Evolutionary conservation across 441 rosid species (phyloP), one percentile per base, ranked within the genome.

Genomic region (Erodium texanum): DNA sequence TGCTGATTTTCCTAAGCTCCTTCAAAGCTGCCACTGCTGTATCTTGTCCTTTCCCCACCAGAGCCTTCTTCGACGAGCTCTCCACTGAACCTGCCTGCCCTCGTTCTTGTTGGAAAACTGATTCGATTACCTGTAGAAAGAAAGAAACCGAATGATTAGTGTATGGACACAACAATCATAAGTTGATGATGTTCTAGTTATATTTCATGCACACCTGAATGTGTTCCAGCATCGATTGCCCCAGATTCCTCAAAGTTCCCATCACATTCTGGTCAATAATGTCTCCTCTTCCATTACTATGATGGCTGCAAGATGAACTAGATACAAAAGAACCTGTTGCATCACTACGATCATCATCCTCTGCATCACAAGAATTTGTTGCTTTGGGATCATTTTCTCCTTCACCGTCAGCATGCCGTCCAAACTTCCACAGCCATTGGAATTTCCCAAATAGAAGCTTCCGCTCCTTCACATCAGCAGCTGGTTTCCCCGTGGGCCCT

Each of bases 1-100:
- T 88, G 89, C 99, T 93, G 66, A 91, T 91, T 77, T 88, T 89
- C 70, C 97, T 86, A 64, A 93, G 96, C 90, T 93, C 99, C 62
- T 83, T 84, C 18, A 93, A 86, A 65, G 97, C 99, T 69, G 89
- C 77, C 76, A 86, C 65, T 36, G 96, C 97, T 2, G 95, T 91
- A 64, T 75, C 87, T 79, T 91, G 99, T 32, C 93, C 92, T 79
- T 87, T 89, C 24, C 84, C 98, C 23, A 90, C 94, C 18, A 90
- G 3, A 58, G 63, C 82, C 72, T 73, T 83, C 73, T 74, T 90
- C 1, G 93, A 85, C 66, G 81, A 81, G 77, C 80, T 89, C 70
- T 91, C 97, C 61, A 76, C 16, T 34, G 92, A 75, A 12, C 84
- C 34, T 7, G 34, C 34, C 34, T 29, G 34, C 34, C 34, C 34